A percentile compares a stretch with the other conserved stretches of the same genome.
Evolutionary conservation across 2,329 filamentous ascomycete genomes (phyloP).

Genomic region (Fusarium papillatum): DNA sequence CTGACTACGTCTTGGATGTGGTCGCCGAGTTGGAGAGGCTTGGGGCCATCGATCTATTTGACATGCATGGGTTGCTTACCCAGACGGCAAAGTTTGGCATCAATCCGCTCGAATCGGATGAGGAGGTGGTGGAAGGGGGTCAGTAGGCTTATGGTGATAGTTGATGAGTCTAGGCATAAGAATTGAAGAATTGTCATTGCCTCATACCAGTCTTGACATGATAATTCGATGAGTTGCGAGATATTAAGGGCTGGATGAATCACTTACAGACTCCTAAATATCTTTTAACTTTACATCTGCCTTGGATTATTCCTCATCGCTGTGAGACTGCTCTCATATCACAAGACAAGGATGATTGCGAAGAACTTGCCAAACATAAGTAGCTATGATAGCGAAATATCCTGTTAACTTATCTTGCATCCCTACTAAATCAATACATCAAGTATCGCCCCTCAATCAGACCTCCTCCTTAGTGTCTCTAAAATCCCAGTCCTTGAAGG

Average conservation of each 20-base stretch:
- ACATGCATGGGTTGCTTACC: neutral
- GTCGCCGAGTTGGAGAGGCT: neutral
- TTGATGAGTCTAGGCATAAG: neutral
- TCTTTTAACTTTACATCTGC: neutral
- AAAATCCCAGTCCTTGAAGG: neutral
- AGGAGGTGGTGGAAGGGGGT: neutral
- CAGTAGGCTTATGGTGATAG: neutral
- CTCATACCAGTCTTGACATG: neutral
- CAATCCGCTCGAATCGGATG: neutral
- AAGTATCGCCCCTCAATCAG: neutral
- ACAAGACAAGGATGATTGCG: neutral
- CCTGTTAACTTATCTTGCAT: neutral
- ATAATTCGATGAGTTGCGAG: neutral
- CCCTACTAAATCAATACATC: neutral
- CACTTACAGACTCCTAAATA: neutral
- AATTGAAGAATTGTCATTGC: neutral
- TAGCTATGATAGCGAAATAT: neutral
- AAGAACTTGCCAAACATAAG: neutral
- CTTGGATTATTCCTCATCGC: neutral
- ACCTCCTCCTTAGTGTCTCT: slow-evolving; percentile 10
- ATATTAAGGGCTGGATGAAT: no score
- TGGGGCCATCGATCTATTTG: neutral
- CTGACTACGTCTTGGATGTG: neutral
- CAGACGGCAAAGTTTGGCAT: neutral
- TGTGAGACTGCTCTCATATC: neutral